Percentiles rank a stretch among this genome's conserved stretches.
Evolutionary conservation across 352 stramenopile genomes (phyloP).

Genomic region (Elongisporangium undulatum): DNA sequence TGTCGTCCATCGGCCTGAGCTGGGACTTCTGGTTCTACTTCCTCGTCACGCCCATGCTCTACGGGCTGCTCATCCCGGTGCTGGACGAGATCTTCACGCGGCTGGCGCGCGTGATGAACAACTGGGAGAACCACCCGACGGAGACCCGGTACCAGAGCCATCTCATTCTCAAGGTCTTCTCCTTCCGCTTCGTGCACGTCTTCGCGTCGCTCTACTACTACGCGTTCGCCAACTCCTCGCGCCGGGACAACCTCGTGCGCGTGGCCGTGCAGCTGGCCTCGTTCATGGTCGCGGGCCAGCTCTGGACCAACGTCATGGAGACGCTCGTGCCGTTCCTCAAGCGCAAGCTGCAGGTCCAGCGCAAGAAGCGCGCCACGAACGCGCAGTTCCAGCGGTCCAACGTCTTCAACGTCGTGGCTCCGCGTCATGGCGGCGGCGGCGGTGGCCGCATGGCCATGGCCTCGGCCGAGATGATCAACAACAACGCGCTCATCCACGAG

Average conservation of each 20-base stretch:
- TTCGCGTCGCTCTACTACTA: conserved; percentile 97
- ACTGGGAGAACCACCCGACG: conserved; percentile 93
- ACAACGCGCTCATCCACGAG: conserved; percentile 64
- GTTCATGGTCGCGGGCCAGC: conserved; percentile 93
- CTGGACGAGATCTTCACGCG: conserved; percentile 82
- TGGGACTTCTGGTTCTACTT: conserved; percentile 85
- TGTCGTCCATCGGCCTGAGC: conserved; percentile 60
- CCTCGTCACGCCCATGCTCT: conserved; percentile 79
- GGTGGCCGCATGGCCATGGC: conserved; percentile 14
- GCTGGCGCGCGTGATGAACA: conserved; percentile 87
- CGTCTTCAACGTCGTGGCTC: conserved; percentile 38
- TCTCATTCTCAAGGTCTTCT: conserved; percentile 98
- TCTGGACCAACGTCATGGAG: conserved; percentile 93
- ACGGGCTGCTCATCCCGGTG: conserved; percentile 79
- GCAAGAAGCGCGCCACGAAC: conserved; percentile 59
- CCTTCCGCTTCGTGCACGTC: conserved; percentile 96
- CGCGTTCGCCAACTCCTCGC: conserved; percentile 60
- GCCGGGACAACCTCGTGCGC: conserved; percentile 68
- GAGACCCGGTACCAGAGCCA: conserved; percentile 82
- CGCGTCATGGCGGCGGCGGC: not conserved
- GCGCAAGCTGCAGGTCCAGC: conserved; percentile 31
- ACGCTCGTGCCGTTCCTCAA: conserved; percentile 76
- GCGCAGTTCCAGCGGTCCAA: conserved; percentile 55
- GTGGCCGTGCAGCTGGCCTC: conserved; percentile 91
- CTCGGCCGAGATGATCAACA: conserved; percentile 8